Conservation (phyloP, 345 rosid species). For the Hypericum perforatum region DNA sequence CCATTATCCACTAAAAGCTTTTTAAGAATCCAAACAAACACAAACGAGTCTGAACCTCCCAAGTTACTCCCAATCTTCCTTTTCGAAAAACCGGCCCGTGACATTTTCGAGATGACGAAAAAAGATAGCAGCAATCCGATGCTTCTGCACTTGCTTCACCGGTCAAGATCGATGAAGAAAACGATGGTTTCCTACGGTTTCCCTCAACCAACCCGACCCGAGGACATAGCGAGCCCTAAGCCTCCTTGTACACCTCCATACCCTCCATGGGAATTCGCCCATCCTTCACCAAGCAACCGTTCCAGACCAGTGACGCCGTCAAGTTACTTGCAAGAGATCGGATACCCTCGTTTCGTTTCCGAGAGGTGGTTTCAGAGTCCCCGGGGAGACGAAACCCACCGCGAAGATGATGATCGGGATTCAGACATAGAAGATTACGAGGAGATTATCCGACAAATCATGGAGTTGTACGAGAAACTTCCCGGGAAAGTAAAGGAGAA, state of each 20-base stretch:
- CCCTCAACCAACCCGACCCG: conserved; percentile 30
- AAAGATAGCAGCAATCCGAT: too few species aligned
- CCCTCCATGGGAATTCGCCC: conserved; percentile 1
- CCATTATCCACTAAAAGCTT: too few species aligned
- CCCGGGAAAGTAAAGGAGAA: background rate
- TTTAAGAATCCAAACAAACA: too few species aligned
- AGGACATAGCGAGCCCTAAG: background rate
- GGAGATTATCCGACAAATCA: background rate
- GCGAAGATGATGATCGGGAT: background rate
- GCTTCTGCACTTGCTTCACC: too few species aligned
- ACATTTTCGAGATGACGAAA: too few species aligned
- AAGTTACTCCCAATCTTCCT: too few species aligned
- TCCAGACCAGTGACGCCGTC: background rate
- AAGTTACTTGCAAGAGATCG: background rate
- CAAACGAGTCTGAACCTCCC: too few species aligned
- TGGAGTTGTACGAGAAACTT: background rate
- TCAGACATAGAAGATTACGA: background rate
- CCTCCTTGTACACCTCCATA: too few species aligned
- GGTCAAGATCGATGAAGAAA: too few species aligned
- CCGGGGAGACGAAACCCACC: background rate
- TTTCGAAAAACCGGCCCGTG: too few species aligned
- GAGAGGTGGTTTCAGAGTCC: background rate
- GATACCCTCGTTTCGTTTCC: background rate
- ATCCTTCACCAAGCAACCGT: background rate
- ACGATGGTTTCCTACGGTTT: background rate